phyloP scores from a whole-genome alignment of 768 basidiomycete genomes.

The Paxillus involutus region DNA sequence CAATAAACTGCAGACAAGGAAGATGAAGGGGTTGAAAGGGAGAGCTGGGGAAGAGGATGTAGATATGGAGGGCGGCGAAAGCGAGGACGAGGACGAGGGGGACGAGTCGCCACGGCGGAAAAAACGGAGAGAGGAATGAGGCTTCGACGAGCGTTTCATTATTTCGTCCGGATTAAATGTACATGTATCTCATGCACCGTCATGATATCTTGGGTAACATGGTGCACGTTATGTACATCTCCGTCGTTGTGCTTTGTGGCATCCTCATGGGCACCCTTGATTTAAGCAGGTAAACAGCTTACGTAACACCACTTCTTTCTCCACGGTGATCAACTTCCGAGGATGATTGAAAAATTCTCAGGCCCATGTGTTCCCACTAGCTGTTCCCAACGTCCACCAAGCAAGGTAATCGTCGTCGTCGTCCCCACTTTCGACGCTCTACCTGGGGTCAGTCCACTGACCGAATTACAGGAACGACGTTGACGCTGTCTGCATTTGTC shows the following conservation, averaged over 20 bases:
- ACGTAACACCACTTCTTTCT: conserved; percentile 16
- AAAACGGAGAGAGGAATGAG: conserved; percentile 12
- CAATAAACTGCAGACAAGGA: conserved; percentile 80
- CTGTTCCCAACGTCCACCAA: conserved; percentile 10
- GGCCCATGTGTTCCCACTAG: neutral
- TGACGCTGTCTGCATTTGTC: neutral
- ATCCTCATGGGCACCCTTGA: conserved; percentile 1
- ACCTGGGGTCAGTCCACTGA: neutral
- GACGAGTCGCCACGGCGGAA: conserved; percentile 20
- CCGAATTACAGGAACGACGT: neutral
- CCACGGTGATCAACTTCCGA: conserved; percentile 1
- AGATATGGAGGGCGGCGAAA: conserved; percentile 1
- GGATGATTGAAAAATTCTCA: conserved; percentile 19
- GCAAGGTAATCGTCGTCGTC: neutral
- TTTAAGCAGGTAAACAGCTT: conserved; percentile 5
- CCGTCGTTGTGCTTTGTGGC: neutral
- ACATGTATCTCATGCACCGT: conserved; percentile 3
- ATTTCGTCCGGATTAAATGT: conserved; percentile 12
- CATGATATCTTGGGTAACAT: too few relatives aligned
- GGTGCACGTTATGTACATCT: neutral
- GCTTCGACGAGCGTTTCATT: neutral
- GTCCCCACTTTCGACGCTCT: neutral
- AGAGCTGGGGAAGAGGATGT: conserved; percentile 23
- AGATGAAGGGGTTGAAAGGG: conserved; percentile 91
- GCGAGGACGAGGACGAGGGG: conserved; percentile 14